Conservation (phyloP, 208 protist species). For the Trypanosoma rangeli region DNA sequence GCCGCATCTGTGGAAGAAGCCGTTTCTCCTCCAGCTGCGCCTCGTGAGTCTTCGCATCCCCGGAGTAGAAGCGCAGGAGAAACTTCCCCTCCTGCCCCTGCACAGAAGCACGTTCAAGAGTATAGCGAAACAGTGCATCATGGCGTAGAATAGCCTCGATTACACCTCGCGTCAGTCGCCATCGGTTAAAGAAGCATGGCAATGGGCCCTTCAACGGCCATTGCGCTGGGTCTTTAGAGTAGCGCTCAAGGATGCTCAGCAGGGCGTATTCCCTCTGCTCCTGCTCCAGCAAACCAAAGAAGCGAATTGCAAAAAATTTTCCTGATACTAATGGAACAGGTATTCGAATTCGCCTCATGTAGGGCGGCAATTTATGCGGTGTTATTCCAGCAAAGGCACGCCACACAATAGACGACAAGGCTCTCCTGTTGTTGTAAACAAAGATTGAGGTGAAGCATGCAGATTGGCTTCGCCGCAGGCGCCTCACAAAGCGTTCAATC, state of each 20-base stretch:
- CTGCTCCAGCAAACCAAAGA: not conserved
- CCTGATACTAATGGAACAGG: constrained; percentile 26
- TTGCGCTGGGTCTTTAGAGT: constrained; percentile 15
- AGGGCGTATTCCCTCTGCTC: constrained; percentile 8
- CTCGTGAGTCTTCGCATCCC: constrained; percentile 16
- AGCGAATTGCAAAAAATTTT: constrained; percentile 22
- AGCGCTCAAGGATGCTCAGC: constrained; percentile 10
- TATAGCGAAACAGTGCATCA: constrained; percentile 28
- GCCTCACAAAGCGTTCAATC: constrained; percentile 22
- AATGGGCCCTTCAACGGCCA: constrained; percentile 12
- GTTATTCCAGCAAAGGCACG: constrained; percentile 2
- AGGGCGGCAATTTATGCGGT: constrained; percentile 14
- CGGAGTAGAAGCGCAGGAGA: constrained; percentile 21
- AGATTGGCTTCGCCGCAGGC: not conserved
- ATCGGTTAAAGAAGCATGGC: constrained; percentile 32
- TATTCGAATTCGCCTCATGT: constrained; percentile 14
- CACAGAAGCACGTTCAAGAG: constrained; percentile 4
- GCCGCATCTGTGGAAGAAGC: constrained; percentile 7
- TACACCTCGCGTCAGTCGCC: constrained; percentile 18
- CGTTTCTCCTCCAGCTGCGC: not conserved
- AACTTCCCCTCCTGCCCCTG: not conserved
- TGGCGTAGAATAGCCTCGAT: constrained; percentile 14
- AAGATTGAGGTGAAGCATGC: constrained; percentile 13
- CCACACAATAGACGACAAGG: not conserved
- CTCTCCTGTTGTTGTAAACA: constrained; percentile 2